phyloP scores from a whole-genome alignment of 768 basidiomycete genomes.

The Auriscalpium orientale region DNA sequence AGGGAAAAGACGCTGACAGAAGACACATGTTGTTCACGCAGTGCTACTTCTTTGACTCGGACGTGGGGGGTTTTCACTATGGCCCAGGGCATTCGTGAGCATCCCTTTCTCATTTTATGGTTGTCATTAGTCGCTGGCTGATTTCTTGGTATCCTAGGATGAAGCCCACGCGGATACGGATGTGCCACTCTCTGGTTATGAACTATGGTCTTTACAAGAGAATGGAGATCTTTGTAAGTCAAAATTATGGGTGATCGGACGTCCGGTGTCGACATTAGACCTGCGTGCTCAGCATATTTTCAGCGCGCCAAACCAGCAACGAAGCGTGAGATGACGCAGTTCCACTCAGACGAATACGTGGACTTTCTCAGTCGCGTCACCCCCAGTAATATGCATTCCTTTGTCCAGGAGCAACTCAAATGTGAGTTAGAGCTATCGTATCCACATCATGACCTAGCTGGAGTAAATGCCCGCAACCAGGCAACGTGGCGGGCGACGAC shows the following conservation, averaged over 20 bases:
- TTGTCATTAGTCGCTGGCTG: constrained; percentile 10
- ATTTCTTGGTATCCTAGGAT: constrained; percentile 45
- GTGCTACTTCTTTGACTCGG: constrained; percentile 99
- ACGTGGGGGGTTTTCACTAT: constrained; percentile 99
- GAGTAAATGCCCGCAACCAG: constrained; percentile 30
- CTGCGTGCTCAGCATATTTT: neutral
- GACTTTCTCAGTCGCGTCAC: constrained; percentile 93
- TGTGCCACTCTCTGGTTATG: constrained; percentile 99
- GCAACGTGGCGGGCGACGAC: constrained; percentile 98
- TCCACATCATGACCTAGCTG: neutral
- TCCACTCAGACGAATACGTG: constrained; percentile 98
- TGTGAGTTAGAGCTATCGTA: constrained; percentile 43
- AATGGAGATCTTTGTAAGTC: constrained; percentile 98
- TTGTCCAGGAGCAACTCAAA: constrained; percentile 91
- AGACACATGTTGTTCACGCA: no score
- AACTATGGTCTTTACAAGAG: constrained; percentile 99
- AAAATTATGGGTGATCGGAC: neutral
- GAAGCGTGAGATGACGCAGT: constrained; percentile 99
- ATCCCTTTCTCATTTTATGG: constrained; percentile 2
- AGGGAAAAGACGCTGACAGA: no score
- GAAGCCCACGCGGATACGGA: constrained; percentile 97
- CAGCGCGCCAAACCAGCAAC: constrained; percentile 99
- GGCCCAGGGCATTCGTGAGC: constrained; percentile 88
- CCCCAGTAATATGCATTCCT: constrained; percentile 91
- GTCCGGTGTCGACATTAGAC: neutral